These are phyloP conservation scores for Medicago ruthenica DNA, from an alignment of 306 rosid species.

Conservation along the genomic window DNA sequence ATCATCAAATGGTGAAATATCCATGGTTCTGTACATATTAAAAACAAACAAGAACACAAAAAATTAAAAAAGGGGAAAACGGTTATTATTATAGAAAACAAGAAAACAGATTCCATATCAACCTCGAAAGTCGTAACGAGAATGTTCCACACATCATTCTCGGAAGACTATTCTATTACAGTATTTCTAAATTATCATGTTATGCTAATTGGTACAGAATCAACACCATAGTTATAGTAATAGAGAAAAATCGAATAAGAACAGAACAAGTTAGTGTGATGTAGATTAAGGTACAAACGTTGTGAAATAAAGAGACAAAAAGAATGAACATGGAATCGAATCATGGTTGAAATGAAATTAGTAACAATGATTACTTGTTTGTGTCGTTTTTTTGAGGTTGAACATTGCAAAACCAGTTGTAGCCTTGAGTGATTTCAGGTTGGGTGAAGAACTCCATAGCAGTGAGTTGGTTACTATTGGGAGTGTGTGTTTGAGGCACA, in stretches of 20 bases:
- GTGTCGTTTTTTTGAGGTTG: background rate
- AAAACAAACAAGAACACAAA: background rate
- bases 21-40: constrained; percentile 46
- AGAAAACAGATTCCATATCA: background rate
- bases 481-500: no score
- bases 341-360: no score
- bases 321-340: background rate
- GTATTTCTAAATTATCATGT: background rate
- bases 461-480: background rate
- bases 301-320: background rate
- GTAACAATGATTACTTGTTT: no score
- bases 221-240: no score
- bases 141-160: background rate
- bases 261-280: background rate
- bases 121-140: background rate
- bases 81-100: background rate
- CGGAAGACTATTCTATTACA: background rate
- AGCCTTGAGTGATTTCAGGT: background rate
- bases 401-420: background rate
- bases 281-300: background rate
- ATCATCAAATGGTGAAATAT: constrained; percentile 45
- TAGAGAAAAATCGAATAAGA: no score
- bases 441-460: background rate
- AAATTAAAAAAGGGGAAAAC: background rate
- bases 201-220: no score